Evolutionary conservation across 148 eudicot species (phyloP).

Genomic region (Vaccinium darrowii): DNA sequence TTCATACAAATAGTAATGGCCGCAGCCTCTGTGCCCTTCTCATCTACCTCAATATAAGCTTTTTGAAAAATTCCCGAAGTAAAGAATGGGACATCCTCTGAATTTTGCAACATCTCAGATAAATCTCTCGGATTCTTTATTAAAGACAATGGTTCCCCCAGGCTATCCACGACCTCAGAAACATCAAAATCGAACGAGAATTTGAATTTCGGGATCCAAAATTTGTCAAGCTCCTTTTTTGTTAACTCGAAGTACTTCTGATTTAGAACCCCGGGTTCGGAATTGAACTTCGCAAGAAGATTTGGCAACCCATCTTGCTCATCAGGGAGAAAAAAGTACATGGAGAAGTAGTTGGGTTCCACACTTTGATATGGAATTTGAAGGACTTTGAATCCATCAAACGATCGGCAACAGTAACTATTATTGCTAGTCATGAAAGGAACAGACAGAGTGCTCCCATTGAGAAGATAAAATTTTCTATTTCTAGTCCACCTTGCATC

Average conservation of each 20-base stretch:
- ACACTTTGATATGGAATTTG: too few relatives aligned
- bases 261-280: neutral
- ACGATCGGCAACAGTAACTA: too few relatives aligned
- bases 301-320: neutral
- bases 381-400: too few relatives aligned
- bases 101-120: neutral
- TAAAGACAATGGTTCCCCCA: too few relatives aligned
- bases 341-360: too few relatives aligned
- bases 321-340: neutral
- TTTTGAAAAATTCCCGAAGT: constrained; percentile 12
- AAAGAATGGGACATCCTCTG: neutral
- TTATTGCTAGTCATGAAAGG: too few relatives aligned
- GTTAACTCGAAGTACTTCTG: neutral
- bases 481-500: too few relatives aligned
- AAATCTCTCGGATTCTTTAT: neutral
- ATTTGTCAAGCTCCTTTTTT: neutral
- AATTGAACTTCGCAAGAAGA: neutral
- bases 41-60: constrained; percentile 23
- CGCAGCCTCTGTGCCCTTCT: constrained; percentile 26
- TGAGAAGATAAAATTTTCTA: too few relatives aligned
- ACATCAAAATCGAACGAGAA: too few relatives aligned
- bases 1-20: neutral
- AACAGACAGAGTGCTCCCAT: too few relatives aligned
- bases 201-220: constrained; percentile 10
- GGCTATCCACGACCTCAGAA: too few relatives aligned